Evolutionary conservation across 768 basidiomycete genomes (phyloP), one percentile per base, ranked within the genome.

Genomic region (Boletus pseudopeckii): DNA sequence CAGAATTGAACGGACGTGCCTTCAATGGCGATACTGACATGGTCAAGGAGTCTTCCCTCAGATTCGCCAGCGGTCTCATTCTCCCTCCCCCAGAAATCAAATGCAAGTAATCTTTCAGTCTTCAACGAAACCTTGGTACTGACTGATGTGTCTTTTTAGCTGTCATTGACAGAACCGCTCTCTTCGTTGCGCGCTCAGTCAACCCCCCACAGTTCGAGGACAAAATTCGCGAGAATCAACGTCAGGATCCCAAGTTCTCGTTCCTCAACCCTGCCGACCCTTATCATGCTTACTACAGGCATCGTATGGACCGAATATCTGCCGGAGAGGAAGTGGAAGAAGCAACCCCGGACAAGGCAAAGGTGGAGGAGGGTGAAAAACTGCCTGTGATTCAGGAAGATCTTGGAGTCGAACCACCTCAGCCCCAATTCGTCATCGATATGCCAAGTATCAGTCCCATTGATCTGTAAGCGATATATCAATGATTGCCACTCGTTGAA

Each of bases 231-330:
- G 94, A 98, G 74, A 89, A 90, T 64, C 95, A 95, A 73, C 91
- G 93, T 74, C 82, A 85, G 60, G 96, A 98, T 77, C 92, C 94
- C 53, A 96, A 97, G 75, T 99, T 98, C 80, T 93, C 96, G 53
- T 99, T 99, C 79, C 82, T 99, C 71, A 96, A 96, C 76, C 87
- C 92, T 57, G 83, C 84, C 45, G 97, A 99, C 79, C 92, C 97
- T 60, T 99, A 97, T 76, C 92, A 98, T 85, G 91, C 91, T 56
- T 98, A 99, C 75, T 99, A 99, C 69, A 85, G 90, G 67, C 84
- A 95, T 77, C 85, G 89, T 67, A 83, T 96, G 75, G 91, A 93
- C 45, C 85, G 84, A 67, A 82, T 93, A 57, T 74, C 81, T 48
- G 83, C 83, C 7, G 93, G 92, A 18, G 88, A 91, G 65, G 65